Conservation (phyloP, 805 yeast genomes). For the Hanseniaspora mollemarum region DNA sequence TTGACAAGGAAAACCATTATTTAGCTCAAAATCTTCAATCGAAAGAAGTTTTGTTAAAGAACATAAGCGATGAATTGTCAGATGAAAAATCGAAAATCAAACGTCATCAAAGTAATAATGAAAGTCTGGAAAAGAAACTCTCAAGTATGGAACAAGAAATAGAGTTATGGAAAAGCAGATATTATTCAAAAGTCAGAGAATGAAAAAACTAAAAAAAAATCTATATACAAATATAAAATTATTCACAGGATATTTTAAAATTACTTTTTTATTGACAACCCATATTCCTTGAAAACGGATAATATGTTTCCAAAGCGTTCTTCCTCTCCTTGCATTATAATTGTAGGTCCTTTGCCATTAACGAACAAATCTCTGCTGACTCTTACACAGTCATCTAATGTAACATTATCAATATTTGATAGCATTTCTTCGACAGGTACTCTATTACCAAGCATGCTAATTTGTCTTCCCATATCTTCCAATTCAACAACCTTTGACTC, state of each 20-base stretch:
- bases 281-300: constrained; percentile 52
- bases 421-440: constrained; percentile 76
- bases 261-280: constrained; percentile 26
- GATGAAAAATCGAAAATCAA: constrained; percentile 35
- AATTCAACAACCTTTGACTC: constrained; percentile 88
- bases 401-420: constrained; percentile 53
- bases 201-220: neutral
- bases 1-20: constrained; percentile 48
- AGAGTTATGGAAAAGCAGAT: constrained; percentile 41
- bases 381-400: constrained; percentile 53
- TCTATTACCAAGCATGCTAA: constrained; percentile 68
- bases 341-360: constrained; percentile 69
- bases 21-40: constrained; percentile 41
- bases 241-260: neutral
- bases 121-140: constrained; percentile 43
- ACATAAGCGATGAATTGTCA: constrained; percentile 36
- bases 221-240: neutral
- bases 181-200: constrained; percentile 23
- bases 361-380: constrained; percentile 61
- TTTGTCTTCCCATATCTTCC: constrained; percentile 92
- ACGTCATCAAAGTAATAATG: constrained; percentile 46
- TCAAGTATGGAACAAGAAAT: constrained; percentile 46
- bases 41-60: constrained; percentile 35
- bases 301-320: constrained; percentile 77
- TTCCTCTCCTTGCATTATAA: constrained; percentile 81